These are phyloP conservation scores for Trichoderma gracile DNA, from an alignment of 2,329 filamentous ascomycete genomes.

Conservation along the genomic window DNA sequence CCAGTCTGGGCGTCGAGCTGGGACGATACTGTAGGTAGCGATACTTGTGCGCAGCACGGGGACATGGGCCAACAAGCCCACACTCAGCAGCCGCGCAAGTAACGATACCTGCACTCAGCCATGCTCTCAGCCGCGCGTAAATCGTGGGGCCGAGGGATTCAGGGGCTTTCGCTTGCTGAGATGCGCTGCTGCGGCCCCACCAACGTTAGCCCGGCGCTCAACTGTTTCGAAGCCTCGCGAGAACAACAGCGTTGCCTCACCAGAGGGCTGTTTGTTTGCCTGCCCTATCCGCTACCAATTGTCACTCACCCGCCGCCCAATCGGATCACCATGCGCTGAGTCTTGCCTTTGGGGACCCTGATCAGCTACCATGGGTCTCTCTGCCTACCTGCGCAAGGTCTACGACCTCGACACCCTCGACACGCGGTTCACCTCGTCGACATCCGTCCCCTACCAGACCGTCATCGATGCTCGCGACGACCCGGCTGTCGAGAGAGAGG, in stretches of 20 bases:
- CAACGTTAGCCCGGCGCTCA: conserved; percentile 9
- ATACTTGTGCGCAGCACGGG: neutral
- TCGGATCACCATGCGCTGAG: conserved; percentile 27
- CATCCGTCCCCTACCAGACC: conserved; percentile 65
- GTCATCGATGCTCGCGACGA: conserved; percentile 55
- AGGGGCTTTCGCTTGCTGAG: conserved; percentile 22
- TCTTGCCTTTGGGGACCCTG: neutral
- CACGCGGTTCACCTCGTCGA: conserved; percentile 66
- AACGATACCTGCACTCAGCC: neutral
- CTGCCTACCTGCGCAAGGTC: conserved; percentile 51
- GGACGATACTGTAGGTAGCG: too few species aligned
- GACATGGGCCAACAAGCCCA: neutral
- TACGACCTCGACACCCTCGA: conserved; percentile 66
- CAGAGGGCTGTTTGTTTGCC: neutral
- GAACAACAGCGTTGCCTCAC: neutral
- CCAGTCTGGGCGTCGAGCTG: too few species aligned
- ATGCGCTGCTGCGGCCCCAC: neutral
- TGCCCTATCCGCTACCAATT: neutral
- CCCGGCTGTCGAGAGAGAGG: conserved; percentile 38
- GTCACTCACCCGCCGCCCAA: neutral
- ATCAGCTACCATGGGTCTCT: conserved; percentile 42
- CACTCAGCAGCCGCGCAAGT: neutral
- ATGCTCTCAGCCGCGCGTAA: neutral
- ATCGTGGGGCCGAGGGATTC: conserved; percentile 24
- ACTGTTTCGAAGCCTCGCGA: conserved; percentile 22